Evolutionary conservation across 208 protist genomes (phyloP).

Genomic region (Acanthamoeba rhysodes): DNA sequence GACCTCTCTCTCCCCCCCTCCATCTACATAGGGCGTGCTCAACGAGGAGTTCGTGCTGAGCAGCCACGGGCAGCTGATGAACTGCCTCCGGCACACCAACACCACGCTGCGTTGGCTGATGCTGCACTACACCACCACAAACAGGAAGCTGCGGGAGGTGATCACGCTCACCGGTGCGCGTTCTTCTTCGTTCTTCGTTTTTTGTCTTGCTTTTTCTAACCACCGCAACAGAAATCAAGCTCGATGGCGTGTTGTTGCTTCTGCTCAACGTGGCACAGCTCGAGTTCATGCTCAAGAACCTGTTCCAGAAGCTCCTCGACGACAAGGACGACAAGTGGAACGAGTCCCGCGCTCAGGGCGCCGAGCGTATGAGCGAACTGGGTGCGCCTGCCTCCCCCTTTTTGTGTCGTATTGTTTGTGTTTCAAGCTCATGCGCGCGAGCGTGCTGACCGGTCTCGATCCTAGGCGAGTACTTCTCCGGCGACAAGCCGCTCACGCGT

Average conservation of each 20-base stretch:
- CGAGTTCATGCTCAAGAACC: constrained; percentile 94
- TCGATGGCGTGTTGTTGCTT: constrained; percentile 90
- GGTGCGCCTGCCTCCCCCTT: background rate
- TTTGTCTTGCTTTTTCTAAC: background rate
- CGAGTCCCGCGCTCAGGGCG: constrained; percentile 88
- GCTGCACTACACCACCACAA: constrained; percentile 88
- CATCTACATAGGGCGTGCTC: constrained; percentile 92
- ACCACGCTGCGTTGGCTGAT: constrained; percentile 97
- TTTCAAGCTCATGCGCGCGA: no score
- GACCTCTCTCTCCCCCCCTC: no score
- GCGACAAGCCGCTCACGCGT: constrained; percentile 92
- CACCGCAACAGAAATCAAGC: constrained; percentile 65
- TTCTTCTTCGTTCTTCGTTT: background rate
- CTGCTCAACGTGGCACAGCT: constrained; percentile 96
- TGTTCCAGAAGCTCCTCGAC: constrained; percentile 94
- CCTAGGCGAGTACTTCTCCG: constrained; percentile 94
- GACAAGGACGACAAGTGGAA: constrained; percentile 94
- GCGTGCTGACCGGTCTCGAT: no score
- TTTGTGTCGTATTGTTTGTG: constrained; percentile 11
- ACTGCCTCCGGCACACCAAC: constrained; percentile 95
- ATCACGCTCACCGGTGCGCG: constrained; percentile 3
- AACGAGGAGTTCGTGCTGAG: constrained; percentile 96
- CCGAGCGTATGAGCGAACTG: constrained; percentile 82
- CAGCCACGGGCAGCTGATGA: constrained; percentile 94
- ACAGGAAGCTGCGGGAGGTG: constrained; percentile 84